Percentiles rank a stretch among this genome's conserved stretches.
Conservation (phyloP, 371 early-diverging fungal genomes). For the Catenaria anguillulae region DNA sequence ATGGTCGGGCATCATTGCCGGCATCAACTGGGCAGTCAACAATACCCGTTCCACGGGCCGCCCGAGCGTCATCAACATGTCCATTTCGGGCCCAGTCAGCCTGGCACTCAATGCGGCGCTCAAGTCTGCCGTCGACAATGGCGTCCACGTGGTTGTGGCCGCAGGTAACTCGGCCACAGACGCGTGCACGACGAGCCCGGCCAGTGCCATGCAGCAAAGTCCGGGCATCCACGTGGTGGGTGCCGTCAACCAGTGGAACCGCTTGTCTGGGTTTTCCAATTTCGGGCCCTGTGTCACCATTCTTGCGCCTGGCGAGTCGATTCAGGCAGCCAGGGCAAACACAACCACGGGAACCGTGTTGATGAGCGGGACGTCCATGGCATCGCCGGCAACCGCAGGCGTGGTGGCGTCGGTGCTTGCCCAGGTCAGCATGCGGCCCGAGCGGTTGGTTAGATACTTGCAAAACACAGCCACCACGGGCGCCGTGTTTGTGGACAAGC, state of each 20-base stretch:
- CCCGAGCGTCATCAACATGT: slow-evolving; percentile 32
- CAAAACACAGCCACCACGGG: not conserved
- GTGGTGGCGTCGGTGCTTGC: not conserved
- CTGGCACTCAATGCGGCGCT: slow-evolving; percentile 18
- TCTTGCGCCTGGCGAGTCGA: slow-evolving; percentile 26
- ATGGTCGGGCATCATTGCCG: not conserved
- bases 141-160: slow-evolving; percentile 39
- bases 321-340: not conserved
- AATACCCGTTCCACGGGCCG: slow-evolving; percentile 14
- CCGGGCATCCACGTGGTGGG: slow-evolving; percentile 35
- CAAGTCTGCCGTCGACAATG: slow-evolving; percentile 23
- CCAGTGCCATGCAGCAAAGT: slow-evolving; percentile 15
- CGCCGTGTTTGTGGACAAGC: not conserved
- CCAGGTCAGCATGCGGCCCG: not conserved
- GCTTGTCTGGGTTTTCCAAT: slow-evolving; percentile 24
- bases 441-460: not conserved
- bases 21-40: not conserved
- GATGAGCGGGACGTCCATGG: slow-evolving; percentile 6
- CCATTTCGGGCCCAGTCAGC: slow-evolving; percentile 18
- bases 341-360: not conserved
- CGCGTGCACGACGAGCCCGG: slow-evolving; percentile 37
- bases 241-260: slow-evolving; percentile 8
- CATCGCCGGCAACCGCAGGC: not conserved
- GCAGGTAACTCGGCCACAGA: slow-evolving; percentile 45
- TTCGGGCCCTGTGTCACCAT: slow-evolving; percentile 29